Evolutionary conservation across 805 yeast genomes (phyloP), one percentile per base, ranked within the genome.

Genomic region (Blastobotrys chiropterorum): DNA sequence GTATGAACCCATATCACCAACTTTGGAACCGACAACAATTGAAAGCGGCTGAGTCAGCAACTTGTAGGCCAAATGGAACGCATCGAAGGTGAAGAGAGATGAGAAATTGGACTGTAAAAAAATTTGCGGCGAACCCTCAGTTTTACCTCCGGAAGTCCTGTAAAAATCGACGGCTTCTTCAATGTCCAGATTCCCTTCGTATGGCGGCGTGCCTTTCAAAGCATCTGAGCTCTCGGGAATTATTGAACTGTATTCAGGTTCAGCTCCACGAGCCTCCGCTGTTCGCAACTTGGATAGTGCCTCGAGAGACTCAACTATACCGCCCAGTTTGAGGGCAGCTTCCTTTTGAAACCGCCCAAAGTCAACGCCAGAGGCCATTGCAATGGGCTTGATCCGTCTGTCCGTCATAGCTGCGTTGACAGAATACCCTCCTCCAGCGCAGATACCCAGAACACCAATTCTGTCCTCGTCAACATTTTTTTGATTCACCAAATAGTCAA

Each of bases 361-460:
- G 20, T 55, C 45, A 3, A 45, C 58, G 5, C 47, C 53, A 11
- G 38, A 26, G 11, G 53, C 50, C 2, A 52, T 45, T 1, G 38
- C 58, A 2, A 53, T 42, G 1, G 53, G 50, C 34, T 49, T 48
- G 45, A 56, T 41, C 1, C 59, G 56, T 3, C 21, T 39, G n/a
- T 56, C 59, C 16, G 21, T 19, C 21, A 44, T 48, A 3, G 57
- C 49, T 1, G 58, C 58, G 19, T 42, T 41, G n/a, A 45, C 17
- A 30, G 47, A 19, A 42, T 56, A 56, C 16, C 56, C 56, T 2
- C 59, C 59, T 7, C 49, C 43, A 0, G 51, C 55, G 17, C 59
- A 56, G 19, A 56, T 47, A 0, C 59, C 59, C 4, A 56, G 48
- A 0, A 42, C 49, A n/a, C 54, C 51, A 17, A 53, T 47, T 2